Percentiles rank a stretch among this genome's conserved stretches.
phyloP scores from a whole-genome alignment of 257 asterid species.

The Nicotiana tomentosiformis region DNA sequence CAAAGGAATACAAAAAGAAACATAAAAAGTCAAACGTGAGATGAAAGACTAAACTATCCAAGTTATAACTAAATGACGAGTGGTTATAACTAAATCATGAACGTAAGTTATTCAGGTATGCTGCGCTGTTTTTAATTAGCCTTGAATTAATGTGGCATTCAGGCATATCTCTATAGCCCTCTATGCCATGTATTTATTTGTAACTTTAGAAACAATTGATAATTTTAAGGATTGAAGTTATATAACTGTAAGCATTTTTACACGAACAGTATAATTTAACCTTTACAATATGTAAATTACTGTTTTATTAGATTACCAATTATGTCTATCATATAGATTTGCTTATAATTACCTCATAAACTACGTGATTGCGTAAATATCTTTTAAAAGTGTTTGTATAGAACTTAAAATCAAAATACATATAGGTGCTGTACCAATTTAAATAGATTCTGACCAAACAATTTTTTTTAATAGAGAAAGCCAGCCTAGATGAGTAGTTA shows the following conservation, averaged over 20 bases:
- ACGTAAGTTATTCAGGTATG: too few relatives aligned
- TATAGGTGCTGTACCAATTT: background rate
- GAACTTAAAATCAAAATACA: background rate
- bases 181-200: too few relatives aligned
- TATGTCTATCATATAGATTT: background rate
- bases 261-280: background rate
- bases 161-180: too few relatives aligned
- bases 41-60: background rate
- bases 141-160: too few relatives aligned
- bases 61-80: background rate
- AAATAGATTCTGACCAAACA: background rate
- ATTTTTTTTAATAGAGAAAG: background rate
- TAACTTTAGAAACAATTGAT: background rate
- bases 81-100: background rate
- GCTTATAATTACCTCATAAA: background rate
- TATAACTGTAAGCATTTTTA: background rate
- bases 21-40: background rate
- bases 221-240: background rate
- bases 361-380: background rate
- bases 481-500: background rate
- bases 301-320: background rate
- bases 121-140: too few relatives aligned
- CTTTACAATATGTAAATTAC: too few relatives aligned
- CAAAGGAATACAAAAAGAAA: background rate
- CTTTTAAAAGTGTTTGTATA: background rate